Conservation (phyloP, 2,329 filamentous ascomycete genomes). For the Parafenestella ontariensis region DNA sequence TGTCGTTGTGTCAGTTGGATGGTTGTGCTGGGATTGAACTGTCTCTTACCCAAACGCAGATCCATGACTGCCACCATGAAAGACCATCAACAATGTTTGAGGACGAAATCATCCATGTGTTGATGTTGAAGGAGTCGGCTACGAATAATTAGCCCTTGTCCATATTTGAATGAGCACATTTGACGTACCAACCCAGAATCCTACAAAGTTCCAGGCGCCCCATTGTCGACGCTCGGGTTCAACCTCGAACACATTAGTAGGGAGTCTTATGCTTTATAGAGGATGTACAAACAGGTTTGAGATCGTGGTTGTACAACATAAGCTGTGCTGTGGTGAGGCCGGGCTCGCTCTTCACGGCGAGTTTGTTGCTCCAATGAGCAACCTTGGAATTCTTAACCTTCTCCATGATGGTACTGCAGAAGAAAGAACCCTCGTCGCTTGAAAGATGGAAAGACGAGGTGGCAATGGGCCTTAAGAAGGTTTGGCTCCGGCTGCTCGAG, state of each 20-base stretch:
- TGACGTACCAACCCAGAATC: conserved; percentile 74
- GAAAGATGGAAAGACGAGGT: conserved; percentile 23
- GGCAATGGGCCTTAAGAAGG: conserved; percentile 30
- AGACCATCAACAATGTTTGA: conserved; percentile 79
- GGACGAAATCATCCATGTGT: conserved; percentile 93
- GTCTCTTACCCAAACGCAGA: conserved; percentile 71
- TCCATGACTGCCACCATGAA: conserved; percentile 84
- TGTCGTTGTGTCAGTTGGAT: conserved; percentile 11
- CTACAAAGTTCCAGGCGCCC: conserved; percentile 87
- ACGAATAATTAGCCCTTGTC: conserved; percentile 18
- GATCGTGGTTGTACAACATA: conserved; percentile 85
- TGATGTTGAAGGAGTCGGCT: conserved; percentile 60
- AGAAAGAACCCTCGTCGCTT: conserved; percentile 19
- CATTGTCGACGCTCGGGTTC: conserved; percentile 82
- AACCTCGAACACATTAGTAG: conserved; percentile 55
- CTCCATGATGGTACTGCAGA: conserved; percentile 47
- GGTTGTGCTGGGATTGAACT: neutral
- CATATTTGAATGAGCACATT: neutral
- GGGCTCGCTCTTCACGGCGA: conserved; percentile 76
- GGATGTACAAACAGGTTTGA: conserved; percentile 61
- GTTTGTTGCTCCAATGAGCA: conserved; percentile 58
- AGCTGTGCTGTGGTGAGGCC: conserved; percentile 80
- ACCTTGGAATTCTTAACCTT: conserved; percentile 49
- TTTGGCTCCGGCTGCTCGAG: conserved; percentile 23
- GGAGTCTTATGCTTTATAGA: neutral